Conservation (phyloP, 2,329 filamentous ascomycete species). For the Nigrospora oryzae region DNA sequence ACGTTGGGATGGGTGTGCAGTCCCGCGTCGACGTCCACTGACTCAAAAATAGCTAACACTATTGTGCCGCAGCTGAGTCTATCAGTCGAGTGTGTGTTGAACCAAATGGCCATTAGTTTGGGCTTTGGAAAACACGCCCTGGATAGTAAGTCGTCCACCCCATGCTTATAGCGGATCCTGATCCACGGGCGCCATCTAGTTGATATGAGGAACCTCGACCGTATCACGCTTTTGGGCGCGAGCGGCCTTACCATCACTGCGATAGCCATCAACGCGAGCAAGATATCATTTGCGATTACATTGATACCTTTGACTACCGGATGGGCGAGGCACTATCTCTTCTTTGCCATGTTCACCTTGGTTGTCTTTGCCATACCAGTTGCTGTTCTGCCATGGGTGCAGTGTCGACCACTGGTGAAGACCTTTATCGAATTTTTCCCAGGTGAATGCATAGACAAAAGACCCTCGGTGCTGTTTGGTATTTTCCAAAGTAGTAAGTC, state of each 20-base stretch:
- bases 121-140: conserved; percentile 12
- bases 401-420: conserved; percentile 3
- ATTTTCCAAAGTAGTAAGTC: neutral
- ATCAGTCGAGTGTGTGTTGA: neutral
- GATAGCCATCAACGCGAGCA: neutral
- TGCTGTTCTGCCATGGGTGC: too few species aligned
- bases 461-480: conserved; percentile 4
- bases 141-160: conserved; percentile 17
- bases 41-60: too few species aligned
- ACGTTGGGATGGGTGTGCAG: conserved; percentile 14
- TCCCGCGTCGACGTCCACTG: too few species aligned
- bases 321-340: too few species aligned
- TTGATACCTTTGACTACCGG: too few species aligned
- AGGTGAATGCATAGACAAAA: conserved; percentile 3
- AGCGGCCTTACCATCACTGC: conserved; percentile 11
- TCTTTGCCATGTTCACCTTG: too few species aligned
- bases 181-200: conserved; percentile 14
- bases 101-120: neutral
- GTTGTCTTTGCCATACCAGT: too few species aligned
- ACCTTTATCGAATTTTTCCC: conserved; percentile 11
- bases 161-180: conserved; percentile 13
- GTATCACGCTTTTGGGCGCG: neutral
- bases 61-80: neutral
- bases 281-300: too few species aligned
- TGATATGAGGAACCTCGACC: too few species aligned